Evolutionary conservation across 2,329 filamentous ascomycete species (phyloP).

Genomic region (Mycosphaerella arachidis): DNA sequence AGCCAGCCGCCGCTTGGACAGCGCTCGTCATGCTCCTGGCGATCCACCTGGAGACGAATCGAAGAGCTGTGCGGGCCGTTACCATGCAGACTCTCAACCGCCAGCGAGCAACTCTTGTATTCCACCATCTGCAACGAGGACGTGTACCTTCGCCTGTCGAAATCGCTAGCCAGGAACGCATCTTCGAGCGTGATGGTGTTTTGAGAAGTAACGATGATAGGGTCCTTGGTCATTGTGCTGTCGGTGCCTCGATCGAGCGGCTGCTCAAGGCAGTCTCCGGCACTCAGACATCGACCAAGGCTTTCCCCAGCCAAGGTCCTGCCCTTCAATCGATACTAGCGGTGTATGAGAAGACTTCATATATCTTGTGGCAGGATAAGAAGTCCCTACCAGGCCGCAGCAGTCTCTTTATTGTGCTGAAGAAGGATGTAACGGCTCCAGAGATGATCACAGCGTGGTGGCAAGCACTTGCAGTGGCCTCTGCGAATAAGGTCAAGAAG

Average conservation of each 20-base stretch:
- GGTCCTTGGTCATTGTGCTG: constrained; percentile 50
- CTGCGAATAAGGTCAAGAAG: not conserved
- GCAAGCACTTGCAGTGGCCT: constrained; percentile 47
- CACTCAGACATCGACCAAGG: constrained; percentile 29
- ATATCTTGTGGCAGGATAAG: constrained; percentile 56
- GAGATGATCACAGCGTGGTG: constrained; percentile 59
- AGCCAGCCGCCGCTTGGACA: constrained; percentile 66
- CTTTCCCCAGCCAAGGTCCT: constrained; percentile 4
- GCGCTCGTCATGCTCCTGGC: constrained; percentile 67
- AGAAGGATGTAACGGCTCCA: constrained; percentile 49
- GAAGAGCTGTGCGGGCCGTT: constrained; percentile 77
- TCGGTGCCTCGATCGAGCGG: constrained; percentile 42
- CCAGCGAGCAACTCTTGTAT: constrained; percentile 76
- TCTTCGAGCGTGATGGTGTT: constrained; percentile 62
- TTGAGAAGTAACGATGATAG: constrained; percentile 50
- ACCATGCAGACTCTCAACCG: constrained; percentile 80
- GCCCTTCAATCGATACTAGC: constrained; percentile 44
- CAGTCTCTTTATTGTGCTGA: constrained; percentile 56
- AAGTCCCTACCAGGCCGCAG: constrained; percentile 30
- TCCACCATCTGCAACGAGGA: constrained; percentile 49
- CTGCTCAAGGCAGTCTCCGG: constrained; percentile 22
- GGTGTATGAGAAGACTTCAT: constrained; percentile 44
- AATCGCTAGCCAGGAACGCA: constrained; percentile 55
- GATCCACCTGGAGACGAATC: constrained; percentile 79
- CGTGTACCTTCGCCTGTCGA: constrained; percentile 59